Evolutionary conservation across 306 rosid genomes (phyloP).

Genomic region (Comarum palustre): DNA sequence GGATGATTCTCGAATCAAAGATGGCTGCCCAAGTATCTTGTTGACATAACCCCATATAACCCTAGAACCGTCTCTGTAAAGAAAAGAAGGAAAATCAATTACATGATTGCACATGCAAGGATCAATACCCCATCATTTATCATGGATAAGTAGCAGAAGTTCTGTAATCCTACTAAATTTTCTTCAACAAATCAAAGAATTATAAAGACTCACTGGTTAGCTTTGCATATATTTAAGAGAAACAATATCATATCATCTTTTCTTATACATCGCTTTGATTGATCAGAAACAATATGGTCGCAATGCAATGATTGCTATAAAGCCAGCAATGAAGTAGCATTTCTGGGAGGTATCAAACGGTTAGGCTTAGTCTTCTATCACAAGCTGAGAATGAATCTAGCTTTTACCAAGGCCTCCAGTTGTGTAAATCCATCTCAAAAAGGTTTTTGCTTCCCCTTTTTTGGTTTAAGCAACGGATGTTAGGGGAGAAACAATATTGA

Average conservation of each 20-base stretch:
- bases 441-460: not conserved
- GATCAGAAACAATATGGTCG: not conserved
- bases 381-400: not conserved
- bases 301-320: not conserved
- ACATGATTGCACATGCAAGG: constrained; percentile 20
- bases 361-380: not conserved
- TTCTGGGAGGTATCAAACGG: not conserved
- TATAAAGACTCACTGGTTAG: not conserved
- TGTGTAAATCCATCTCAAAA: not conserved
- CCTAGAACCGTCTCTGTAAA: constrained; percentile 85
- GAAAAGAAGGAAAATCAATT: constrained; percentile 20
- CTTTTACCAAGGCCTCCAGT: not conserved
- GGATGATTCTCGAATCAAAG: constrained; percentile 93
- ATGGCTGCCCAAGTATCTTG: constrained; percentile 97
- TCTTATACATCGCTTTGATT: not conserved
- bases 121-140: not conserved
- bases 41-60: constrained; percentile 95
- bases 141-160: not conserved
- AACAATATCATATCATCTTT: not conserved
- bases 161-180: not conserved
- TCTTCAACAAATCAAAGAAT: not conserved
- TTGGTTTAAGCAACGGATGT: not conserved
- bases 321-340: not conserved
- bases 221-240: not conserved
- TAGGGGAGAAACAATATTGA: not conserved